Conservation (phyloP, 192 early-diverging fungal species). For the Backusella mclennaniae region DNA sequence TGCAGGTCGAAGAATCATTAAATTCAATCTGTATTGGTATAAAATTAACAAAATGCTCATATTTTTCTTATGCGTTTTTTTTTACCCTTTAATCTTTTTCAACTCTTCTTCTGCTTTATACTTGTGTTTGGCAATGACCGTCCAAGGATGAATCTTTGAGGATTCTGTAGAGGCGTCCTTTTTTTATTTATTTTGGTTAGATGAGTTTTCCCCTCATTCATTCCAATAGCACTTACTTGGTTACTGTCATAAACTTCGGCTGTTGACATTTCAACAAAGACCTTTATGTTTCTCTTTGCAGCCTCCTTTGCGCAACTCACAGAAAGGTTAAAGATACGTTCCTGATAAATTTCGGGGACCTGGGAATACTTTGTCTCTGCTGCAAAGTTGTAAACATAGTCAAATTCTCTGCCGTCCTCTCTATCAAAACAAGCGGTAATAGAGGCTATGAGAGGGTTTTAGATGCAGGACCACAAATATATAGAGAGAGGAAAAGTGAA, state of each 20-base stretch:
- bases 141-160: conserved; percentile 84
- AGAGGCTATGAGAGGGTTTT: conserved; percentile 46
- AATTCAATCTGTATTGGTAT: conserved; percentile 56
- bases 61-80: neutral
- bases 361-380: conserved; percentile 93
- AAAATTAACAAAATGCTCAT: neutral
- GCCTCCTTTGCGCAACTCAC: conserved; percentile 83
- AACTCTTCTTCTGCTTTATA: conserved; percentile 77
- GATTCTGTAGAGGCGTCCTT: conserved; percentile 37
- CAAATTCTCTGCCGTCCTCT: conserved; percentile 69
- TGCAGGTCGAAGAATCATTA: conserved; percentile 85
- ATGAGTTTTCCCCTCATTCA: neutral
- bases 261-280: conserved; percentile 85
- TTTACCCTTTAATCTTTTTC: conserved; percentile 71
- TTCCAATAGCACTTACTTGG: conserved; percentile 54
- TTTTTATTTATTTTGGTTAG: neutral
- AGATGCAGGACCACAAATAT: neutral
- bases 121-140: conserved; percentile 69
- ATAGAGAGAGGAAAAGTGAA: neutral
- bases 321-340: conserved; percentile 71
- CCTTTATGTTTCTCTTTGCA: conserved; percentile 65
- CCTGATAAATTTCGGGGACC: conserved; percentile 77
- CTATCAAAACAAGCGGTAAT: conserved; percentile 71
- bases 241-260: conserved; percentile 87
- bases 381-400: conserved; percentile 96